Base-by-base conservation (phyloP, 495 filamentous ascomycete species). In the Aspergillus nidulans region DNA sequence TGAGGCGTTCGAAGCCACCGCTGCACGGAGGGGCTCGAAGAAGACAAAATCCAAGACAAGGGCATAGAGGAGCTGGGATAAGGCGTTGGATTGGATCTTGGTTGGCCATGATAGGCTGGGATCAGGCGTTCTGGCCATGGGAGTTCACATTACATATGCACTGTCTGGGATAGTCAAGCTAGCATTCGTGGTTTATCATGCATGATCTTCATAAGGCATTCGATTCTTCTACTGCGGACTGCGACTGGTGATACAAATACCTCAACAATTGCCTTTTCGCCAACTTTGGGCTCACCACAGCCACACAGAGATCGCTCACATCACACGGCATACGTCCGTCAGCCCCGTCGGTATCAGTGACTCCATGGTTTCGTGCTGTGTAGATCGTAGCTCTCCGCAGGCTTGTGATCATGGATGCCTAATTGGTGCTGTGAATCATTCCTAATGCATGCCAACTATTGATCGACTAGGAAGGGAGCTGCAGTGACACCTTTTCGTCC, bases 41-140 rank as follows among this genome's bases (percentile, higher is more conserved):
- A 74, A 66, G 65, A 70, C 61, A 74, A 76, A 64, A 57, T 66
- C 60, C n/a, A 69, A 61, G 84, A 59, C 55, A 10, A 67, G 60
- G 47, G 40, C 49, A 43, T 65, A 64, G 13, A 55, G 39, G 51
- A 20, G 38, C 48, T 48, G 28, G 43, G 21, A 20, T 43, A 6
- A 12, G 50, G n/a, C 41, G 19, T 42, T 20, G 42, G 41, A 47
- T 32, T 44, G 39, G 47, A 44, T 16, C 20, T 41, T n/a, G 19
- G 47, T 52, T 42, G 40, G 19, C 10, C 28, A 40, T 21, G 23
- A 32, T 45, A 32, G 23, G 21, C 12, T 26, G 42, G 42, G 21
- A 30, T 54, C 30, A 23, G 25, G 40, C 28, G 30, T 44, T 46
- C 40, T 18, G 48, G 32, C 32, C 48, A 25, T 26, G 42, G 28